Evolutionary conservation across 2,329 filamentous ascomycete species (phyloP), one percentile per base, ranked within the genome.

Genomic region (Fusarium aywerte): DNA sequence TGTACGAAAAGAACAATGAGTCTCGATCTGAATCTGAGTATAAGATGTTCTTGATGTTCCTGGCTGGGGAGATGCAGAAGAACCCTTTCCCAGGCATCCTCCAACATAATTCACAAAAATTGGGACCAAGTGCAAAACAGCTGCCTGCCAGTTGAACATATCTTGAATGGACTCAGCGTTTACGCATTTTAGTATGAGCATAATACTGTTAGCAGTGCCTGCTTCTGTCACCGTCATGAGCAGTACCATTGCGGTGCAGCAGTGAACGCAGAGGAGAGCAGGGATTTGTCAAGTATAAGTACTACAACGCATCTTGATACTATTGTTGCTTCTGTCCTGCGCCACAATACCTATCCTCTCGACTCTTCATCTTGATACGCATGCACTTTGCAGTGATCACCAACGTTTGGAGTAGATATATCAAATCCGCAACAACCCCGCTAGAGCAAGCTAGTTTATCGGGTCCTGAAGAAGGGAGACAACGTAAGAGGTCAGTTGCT

Each of bases 371-470:
- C 29, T 48, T 27, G 32, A 27, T 5, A 7, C 8, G n/a, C 45
- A 48, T 18, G 7, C 45, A 38, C 29, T 23, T 36, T 27, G 21
- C 31, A 48, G 40, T 36, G 27, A 36, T 39, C 45, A 43, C 38
- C 57, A 58, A 31, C 36, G 20, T 51, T 25, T 42, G 12, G 36
- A 52, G 62, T 59, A 63, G 63, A 48, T 59, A 67, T 43, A 50
- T 45, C 50, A 32, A 15, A 21, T n/a, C 36, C 33, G 21, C 32
- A 23, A 31, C 35, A 38, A 54, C 45, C 49, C 65, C 64, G 42
- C 64, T 44, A 43, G 13, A 48, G 16, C 32, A 43, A 67, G 64
- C 47, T 55, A 65, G 49, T 60, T 67, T 52, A 67, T 61, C 44
- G 49, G 64, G 58, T 32, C 62, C 38, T 31, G 15, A 27, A 32